phyloP scores from a whole-genome alignment of 106 monocot genomes.

The Alisma plantagoaquatica region DNA sequence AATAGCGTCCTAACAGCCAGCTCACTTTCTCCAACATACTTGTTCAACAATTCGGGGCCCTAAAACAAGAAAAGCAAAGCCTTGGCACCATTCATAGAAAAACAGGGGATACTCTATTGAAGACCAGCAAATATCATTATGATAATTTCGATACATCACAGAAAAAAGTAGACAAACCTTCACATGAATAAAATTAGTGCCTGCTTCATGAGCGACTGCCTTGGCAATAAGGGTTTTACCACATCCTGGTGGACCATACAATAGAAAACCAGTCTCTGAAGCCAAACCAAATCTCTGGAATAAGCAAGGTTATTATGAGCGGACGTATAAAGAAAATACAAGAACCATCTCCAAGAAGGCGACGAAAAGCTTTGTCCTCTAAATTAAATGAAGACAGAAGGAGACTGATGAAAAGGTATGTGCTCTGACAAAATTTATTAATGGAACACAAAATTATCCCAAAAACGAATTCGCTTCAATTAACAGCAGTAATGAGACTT shows the following conservation, averaged over 20 bases:
- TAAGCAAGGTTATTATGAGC: too few relatives aligned
- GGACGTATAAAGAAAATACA: too few relatives aligned
- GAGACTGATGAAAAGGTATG: too few relatives aligned
- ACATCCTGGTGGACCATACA: constrained; percentile 95
- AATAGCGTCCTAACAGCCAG: constrained; percentile 74
- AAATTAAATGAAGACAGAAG: too few relatives aligned
- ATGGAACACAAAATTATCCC: too few relatives aligned
- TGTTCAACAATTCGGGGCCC: constrained; percentile 90
- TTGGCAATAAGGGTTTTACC: constrained; percentile 98
- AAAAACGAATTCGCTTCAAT: too few relatives aligned
- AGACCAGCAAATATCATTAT: constrained; percentile 1
- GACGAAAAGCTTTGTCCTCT: too few relatives aligned
- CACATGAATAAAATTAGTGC: constrained; percentile 90
- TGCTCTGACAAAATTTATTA: too few relatives aligned
- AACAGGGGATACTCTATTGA: background rate
- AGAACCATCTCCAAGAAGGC: too few relatives aligned
- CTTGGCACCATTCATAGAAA: background rate
- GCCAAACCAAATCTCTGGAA: constrained; percentile 66
- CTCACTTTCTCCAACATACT: constrained; percentile 98
- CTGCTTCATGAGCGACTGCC: constrained; percentile 89
- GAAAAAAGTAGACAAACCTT: constrained; percentile 33
- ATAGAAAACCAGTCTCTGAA: constrained; percentile 67
- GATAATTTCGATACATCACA: background rate
- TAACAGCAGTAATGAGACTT: too few relatives aligned
- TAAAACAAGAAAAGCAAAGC: constrained; percentile 4